phyloP scores from a whole-genome alignment of 805 yeast species.

The Lipomyces sp. region DNA sequence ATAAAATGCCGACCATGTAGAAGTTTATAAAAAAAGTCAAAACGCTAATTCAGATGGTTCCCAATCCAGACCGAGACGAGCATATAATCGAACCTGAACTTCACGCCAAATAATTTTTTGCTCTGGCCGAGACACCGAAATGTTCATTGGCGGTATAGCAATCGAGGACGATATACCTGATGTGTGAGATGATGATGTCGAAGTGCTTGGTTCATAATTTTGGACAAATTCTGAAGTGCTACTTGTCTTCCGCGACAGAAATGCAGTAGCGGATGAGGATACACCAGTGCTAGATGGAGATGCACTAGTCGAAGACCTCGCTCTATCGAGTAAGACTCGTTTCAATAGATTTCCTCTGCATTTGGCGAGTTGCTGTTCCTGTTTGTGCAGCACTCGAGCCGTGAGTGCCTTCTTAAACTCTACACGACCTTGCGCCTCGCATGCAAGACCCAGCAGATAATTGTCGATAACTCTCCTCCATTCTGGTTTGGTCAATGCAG shows the following conservation, averaged over 20 bases:
- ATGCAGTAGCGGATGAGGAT: background rate
- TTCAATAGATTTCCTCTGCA: constrained; percentile 20
- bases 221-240: constrained; percentile 17
- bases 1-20: background rate
- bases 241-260: constrained; percentile 16
- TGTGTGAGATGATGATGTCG: background rate
- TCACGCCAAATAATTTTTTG: constrained; percentile 66
- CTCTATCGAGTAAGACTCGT: constrained; percentile 25
- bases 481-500: constrained; percentile 56
- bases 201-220: background rate
- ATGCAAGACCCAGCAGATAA: constrained; percentile 64
- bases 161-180: constrained; percentile 12
- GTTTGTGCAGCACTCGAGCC: constrained; percentile 42
- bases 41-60: constrained; percentile 43
- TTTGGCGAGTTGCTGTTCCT: constrained; percentile 41
- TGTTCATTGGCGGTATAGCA: background rate
- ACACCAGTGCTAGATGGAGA: background rate
- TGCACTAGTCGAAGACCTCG: constrained; percentile 9
- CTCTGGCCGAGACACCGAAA: constrained; percentile 56
- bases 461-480: constrained; percentile 79
- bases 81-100: constrained; percentile 64
- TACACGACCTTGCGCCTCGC: constrained; percentile 70
- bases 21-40: background rate
- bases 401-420: constrained; percentile 55
- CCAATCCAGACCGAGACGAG: constrained; percentile 65